phyloP scores from a whole-genome alignment of 345 rosid species.

The Gossypium australe region DNA sequence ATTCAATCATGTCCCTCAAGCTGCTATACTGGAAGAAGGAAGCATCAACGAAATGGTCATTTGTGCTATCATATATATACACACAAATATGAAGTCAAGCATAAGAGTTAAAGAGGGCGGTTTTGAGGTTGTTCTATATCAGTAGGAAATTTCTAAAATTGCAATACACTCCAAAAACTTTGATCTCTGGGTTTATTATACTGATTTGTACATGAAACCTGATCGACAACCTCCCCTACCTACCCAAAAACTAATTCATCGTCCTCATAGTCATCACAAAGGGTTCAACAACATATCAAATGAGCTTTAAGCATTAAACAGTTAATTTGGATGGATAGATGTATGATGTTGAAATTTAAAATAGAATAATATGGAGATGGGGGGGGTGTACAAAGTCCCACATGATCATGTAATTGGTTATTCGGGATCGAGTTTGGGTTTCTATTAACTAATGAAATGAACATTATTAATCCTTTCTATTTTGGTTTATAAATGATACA shows the following conservation, averaged over 20 bases:
- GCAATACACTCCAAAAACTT: slow-evolving; percentile 9
- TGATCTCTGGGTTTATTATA: neutral
- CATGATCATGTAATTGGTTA: no score
- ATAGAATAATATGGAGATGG: neutral
- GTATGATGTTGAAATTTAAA: neutral
- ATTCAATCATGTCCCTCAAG: neutral
- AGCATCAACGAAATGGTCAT: neutral
- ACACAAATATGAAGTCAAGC: neutral
- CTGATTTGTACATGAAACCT: slow-evolving; percentile 13
- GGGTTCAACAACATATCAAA: no score
- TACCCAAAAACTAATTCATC: slow-evolving; percentile 6
- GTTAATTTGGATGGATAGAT: slow-evolving; percentile 5
- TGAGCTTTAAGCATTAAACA: neutral
- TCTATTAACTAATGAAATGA: neutral
- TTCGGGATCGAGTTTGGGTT: neutral
- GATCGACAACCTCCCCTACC: slow-evolving; percentile 11
- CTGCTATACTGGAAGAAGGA: neutral
- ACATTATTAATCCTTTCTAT: neutral
- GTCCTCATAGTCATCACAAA: no score
- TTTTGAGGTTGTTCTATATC: neutral
- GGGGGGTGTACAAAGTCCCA: no score
- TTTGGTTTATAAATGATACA: neutral
- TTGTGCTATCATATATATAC: neutral
- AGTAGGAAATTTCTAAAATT: neutral
- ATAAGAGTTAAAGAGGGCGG: neutral